phyloP scores from a whole-genome alignment of 257 asterid species.

The Phtheirospermum japonicum region DNA sequence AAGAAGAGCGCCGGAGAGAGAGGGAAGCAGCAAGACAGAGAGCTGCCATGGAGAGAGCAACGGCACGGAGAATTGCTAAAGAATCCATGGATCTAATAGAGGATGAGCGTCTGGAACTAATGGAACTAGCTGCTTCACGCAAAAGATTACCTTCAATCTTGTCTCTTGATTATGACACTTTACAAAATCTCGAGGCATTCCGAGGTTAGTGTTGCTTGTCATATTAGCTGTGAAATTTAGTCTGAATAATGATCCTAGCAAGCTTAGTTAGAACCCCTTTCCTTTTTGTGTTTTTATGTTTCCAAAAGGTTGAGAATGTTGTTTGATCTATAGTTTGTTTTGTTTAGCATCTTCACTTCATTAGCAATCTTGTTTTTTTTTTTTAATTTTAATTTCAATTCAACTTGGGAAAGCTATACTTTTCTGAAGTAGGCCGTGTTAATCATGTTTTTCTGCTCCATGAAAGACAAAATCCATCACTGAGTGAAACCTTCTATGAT shows the following conservation, averaged over 20 bases:
- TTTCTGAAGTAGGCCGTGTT: neutral
- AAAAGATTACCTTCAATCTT: constrained; percentile 80
- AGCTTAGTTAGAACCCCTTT: constrained; percentile 10
- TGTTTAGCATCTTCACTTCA: constrained; percentile 18
- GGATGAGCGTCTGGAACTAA: constrained; percentile 95
- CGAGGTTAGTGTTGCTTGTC: constrained; percentile 63
- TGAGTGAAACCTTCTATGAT: constrained; percentile 30
- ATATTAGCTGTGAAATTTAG: neutral
- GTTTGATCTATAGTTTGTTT: constrained; percentile 4
- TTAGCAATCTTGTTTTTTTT: neutral
- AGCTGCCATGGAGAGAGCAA: constrained; percentile 90
- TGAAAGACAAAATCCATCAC: neutral
- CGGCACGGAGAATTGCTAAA: constrained; percentile 87
- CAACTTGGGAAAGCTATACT: neutral
- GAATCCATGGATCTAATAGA: constrained; percentile 95
- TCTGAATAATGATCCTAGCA: constrained; percentile 15
- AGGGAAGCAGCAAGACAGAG: constrained; percentile 82
- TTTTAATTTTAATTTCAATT: neutral
- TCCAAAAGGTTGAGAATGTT: neutral
- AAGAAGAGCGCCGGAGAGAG: constrained; percentile 83
- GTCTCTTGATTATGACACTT: constrained; percentile 82
- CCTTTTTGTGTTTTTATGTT: constrained; percentile 1
- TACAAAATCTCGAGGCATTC: constrained; percentile 80
- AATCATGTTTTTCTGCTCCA: constrained; percentile 2
- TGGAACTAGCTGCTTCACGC: constrained; percentile 94